Percentiles rank a stretch among this genome's conserved stretches.
phyloP scores from a whole-genome alignment of 2,329 filamentous ascomycete species.

The Dactylonectria macrodidyma region DNA sequence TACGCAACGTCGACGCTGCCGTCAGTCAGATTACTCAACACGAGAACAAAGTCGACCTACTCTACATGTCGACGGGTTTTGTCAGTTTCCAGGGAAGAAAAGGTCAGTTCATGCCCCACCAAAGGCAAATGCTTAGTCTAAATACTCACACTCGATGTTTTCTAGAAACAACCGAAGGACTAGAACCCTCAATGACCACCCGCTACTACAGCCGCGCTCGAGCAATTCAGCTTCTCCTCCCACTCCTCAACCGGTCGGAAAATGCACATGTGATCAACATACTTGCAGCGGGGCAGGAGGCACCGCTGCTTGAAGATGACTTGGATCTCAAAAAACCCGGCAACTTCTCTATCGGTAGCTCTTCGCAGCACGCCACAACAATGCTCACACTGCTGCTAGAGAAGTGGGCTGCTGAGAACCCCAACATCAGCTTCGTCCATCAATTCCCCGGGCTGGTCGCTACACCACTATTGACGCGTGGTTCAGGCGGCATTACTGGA shows the following conservation, averaged over 20 bases:
- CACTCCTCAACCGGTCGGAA: slow-evolving; percentile 59
- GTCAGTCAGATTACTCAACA: slow-evolving; percentile 59
- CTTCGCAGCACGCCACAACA: slow-evolving; percentile 60
- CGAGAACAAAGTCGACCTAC: slow-evolving; percentile 61
- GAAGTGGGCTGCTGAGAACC: slow-evolving; percentile 61
- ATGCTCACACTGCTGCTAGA: slow-evolving; percentile 66
- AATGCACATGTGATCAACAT: slow-evolving; percentile 65
- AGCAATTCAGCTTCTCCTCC: slow-evolving; percentile 70
- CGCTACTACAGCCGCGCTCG: slow-evolving; percentile 72
- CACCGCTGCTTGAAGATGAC: slow-evolving; percentile 60
- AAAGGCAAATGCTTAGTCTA: background rate
- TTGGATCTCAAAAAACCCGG: slow-evolving; percentile 58
- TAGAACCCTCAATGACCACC: slow-evolving; percentile 67
- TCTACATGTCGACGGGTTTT: slow-evolving; percentile 60
- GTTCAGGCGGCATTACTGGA: slow-evolving; percentile 33
- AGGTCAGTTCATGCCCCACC: slow-evolving; percentile 10
- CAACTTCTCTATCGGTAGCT: slow-evolving; percentile 53
- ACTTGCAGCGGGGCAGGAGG: slow-evolving; percentile 65
- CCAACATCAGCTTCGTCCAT: slow-evolving; percentile 56
- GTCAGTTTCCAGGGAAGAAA: slow-evolving; percentile 41
- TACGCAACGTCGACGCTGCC: slow-evolving; percentile 64
- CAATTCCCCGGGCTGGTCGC: slow-evolving; percentile 51
- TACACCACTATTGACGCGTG: slow-evolving; percentile 40
- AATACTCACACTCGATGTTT: background rate
- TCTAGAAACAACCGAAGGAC: slow-evolving; percentile 69